These are phyloP conservation scores for Geotrichum fermentans DNA, from an alignment of 1,139 yeast genomes.

Conservation along the genomic window DNA sequence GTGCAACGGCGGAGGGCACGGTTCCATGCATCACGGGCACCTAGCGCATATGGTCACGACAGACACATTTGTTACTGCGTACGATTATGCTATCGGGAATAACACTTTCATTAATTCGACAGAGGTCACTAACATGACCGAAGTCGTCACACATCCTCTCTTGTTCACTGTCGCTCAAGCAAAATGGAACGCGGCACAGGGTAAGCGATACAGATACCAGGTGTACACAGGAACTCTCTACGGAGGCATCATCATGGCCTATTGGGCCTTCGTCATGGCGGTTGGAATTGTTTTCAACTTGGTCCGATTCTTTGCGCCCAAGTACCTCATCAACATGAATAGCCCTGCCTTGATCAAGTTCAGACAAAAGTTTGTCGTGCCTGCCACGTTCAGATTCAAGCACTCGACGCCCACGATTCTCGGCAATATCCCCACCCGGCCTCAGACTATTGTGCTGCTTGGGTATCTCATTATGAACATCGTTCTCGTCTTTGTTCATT, in stretches of 20 bases:
- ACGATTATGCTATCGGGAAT: background rate
- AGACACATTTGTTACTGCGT: background rate
- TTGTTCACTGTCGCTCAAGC: background rate
- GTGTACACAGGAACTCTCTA: conserved; percentile 9
- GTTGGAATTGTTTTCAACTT: conserved; percentile 8
- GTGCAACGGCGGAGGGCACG: background rate
- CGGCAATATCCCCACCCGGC: conserved; percentile 52
- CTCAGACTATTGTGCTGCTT: conserved; percentile 48
- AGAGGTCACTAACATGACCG: background rate
- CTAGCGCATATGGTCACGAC: background rate
- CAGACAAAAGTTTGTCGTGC: background rate
- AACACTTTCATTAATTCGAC: conserved; percentile 1
- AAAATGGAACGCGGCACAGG: background rate
- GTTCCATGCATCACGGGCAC: background rate
- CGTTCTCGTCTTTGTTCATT: conserved; percentile 39
- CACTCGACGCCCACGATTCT: background rate
- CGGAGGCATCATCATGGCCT: conserved; percentile 13
- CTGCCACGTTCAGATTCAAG: conserved; percentile 8
- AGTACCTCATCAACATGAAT: conserved; percentile 1
- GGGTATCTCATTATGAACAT: conserved; percentile 44
- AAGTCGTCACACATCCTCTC: background rate
- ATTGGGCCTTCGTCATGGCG: conserved; percentile 14
- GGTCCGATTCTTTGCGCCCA: background rate
- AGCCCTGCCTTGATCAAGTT: background rate
- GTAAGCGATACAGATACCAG: background rate